These are phyloP conservation scores for Mortierella polycephala DNA, from an alignment of 371 early-diverging fungal species.

Conservation along the genomic window DNA sequence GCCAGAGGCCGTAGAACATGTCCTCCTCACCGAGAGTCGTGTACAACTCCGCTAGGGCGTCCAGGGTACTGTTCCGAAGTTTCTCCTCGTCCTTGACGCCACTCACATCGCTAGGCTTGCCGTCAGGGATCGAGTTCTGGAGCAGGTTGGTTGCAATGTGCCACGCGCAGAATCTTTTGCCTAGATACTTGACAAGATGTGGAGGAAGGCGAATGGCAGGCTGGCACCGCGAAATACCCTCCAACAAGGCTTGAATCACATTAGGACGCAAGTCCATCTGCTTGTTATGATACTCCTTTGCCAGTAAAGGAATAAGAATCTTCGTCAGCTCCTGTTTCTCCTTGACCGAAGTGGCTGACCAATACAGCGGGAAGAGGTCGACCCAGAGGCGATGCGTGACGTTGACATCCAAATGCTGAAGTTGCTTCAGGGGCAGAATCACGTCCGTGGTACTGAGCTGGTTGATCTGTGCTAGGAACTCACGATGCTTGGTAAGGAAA, in stretches of 20 bases:
- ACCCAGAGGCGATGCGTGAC: slow-evolving; percentile 86
- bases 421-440: slow-evolving; percentile 67
- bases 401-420: slow-evolving; percentile 78
- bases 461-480: slow-evolving; percentile 70
- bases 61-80: slow-evolving; percentile 88
- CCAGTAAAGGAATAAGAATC: slow-evolving; percentile 82
- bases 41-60: slow-evolving; percentile 91
- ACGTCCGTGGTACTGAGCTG: slow-evolving; percentile 61
- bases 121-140: slow-evolving; percentile 63
- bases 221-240: slow-evolving; percentile 81
- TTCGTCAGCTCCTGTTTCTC: slow-evolving; percentile 90
- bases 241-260: slow-evolving; percentile 91
- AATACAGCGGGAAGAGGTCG: slow-evolving; percentile 86
- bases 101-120: slow-evolving; percentile 58
- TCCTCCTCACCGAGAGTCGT: slow-evolving; percentile 84
- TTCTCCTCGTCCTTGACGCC: slow-evolving; percentile 86
- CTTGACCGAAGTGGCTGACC: slow-evolving; percentile 75
- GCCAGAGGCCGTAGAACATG: slow-evolving; percentile 94
- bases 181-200: slow-evolving; percentile 92
- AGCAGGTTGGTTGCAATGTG: slow-evolving; percentile 84
- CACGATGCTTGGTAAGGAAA: slow-evolving; percentile 61
- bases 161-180: slow-evolving; percentile 93
- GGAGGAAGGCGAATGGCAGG: slow-evolving; percentile 88
- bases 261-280: slow-evolving; percentile 89
- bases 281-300: slow-evolving; percentile 90